Evolutionary conservation across 306 rosid genomes (phyloP).

Genomic region (Cucurbita pepo): DNA sequence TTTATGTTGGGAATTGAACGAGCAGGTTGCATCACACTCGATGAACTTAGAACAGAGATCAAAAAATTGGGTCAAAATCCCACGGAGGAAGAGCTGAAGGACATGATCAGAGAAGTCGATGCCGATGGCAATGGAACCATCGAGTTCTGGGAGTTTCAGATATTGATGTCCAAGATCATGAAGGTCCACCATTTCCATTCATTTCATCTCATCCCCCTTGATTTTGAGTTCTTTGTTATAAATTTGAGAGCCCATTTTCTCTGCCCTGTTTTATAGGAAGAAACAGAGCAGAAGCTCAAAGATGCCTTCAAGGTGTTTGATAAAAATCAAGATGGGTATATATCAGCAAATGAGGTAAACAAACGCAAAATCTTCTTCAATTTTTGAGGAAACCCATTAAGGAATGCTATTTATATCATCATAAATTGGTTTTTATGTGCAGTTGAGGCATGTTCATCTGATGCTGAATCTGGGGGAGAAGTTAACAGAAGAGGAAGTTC

Average conservation of each 20-base stretch:
- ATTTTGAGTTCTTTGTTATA: background rate
- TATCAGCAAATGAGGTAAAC: conserved; percentile 64
- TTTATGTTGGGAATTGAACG: background rate
- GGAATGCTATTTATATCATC: background rate
- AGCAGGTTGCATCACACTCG: conserved; percentile 71
- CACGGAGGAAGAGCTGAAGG: conserved; percentile 71
- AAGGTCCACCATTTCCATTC: conserved; percentile 13
- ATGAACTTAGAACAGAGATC: conserved; percentile 74
- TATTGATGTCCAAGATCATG: conserved; percentile 62
- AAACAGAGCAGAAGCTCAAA: conserved; percentile 64
- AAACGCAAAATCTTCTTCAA: background rate
- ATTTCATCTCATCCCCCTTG: background rate
- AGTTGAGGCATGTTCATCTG: conserved; percentile 75
- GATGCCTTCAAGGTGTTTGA: conserved; percentile 86
- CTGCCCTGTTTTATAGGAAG: conserved; percentile 39
- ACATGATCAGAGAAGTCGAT: conserved; percentile 74
- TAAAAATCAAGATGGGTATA: conserved; percentile 76
- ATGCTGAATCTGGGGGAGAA: conserved; percentile 72
- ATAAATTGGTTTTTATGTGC: conserved; percentile 1
- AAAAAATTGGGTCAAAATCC: conserved; percentile 70
- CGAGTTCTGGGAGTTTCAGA: conserved; percentile 56
- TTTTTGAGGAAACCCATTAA: background rate
- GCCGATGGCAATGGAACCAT: conserved; percentile 78
- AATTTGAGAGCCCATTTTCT: background rate
- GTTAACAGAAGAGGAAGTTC: conserved; percentile 60